Evolutionary conservation across 768 basidiomycete species (phyloP).

Genomic region (Kwoniella dendrophila): DNA sequence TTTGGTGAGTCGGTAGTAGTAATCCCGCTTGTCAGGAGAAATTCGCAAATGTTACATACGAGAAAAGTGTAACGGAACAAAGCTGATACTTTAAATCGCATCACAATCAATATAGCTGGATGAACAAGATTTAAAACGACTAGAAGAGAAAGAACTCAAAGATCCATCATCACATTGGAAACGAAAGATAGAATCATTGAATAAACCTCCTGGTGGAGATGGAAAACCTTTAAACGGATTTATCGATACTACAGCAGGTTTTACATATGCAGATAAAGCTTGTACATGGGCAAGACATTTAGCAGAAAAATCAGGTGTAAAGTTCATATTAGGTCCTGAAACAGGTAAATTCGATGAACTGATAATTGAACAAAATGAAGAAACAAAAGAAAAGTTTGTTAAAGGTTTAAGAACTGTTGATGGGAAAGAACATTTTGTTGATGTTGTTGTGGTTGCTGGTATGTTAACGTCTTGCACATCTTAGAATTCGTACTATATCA

Average conservation of each 20-base stretch:
- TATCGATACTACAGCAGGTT: constrained; percentile 36
- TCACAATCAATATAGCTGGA: neutral
- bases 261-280: constrained; percentile 39
- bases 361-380: constrained; percentile 6
- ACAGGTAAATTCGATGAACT: constrained; percentile 27
- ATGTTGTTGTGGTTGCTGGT: constrained; percentile 37
- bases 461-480: constrained; percentile 7
- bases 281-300: constrained; percentile 36
- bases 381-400: constrained; percentile 5
- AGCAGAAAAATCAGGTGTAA: constrained; percentile 28
- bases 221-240: constrained; percentile 29
- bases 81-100: neutral
- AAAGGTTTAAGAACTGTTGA: constrained; percentile 30
- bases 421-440: constrained; percentile 28
- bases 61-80: neutral
- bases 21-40: neutral
- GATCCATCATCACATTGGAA: constrained; percentile 15
- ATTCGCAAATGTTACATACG: neutral
- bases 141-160: constrained; percentile 8
- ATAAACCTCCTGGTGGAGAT: constrained; percentile 15
- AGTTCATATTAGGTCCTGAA: constrained; percentile 30
- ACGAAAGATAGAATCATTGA: constrained; percentile 24
- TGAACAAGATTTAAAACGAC: constrained; percentile 5
- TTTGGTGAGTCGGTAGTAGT: constrained; percentile 26
- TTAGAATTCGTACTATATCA: neutral